A percentile compares a stretch with the other conserved stretches of the same genome.
phyloP scores from a whole-genome alignment of 2,329 filamentous ascomycete genomes.

The Ophiosphaerella herpotricha region DNA sequence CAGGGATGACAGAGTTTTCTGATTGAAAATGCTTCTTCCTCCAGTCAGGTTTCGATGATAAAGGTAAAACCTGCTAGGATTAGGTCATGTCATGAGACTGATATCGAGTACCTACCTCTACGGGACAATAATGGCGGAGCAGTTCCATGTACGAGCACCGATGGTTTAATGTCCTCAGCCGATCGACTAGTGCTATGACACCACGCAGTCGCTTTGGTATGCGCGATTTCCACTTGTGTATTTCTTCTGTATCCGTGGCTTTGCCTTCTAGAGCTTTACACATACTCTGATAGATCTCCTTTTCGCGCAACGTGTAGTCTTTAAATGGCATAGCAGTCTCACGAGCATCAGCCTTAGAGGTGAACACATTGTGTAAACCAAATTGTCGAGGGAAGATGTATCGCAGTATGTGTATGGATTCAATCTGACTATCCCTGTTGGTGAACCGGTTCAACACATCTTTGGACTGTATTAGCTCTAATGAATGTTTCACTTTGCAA shows the following conservation, averaged over 20 bases:
- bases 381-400: conserved; percentile 95
- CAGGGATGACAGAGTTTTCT: not conserved
- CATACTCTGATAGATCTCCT: conserved; percentile 66
- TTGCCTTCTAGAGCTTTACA: conserved; percentile 21
- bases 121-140: conserved; percentile 81
- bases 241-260: conserved; percentile 18
- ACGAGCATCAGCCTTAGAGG: conserved; percentile 64
- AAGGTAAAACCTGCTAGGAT: conserved; percentile 26
- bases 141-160: conserved; percentile 81
- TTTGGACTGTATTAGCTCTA: conserved; percentile 45
- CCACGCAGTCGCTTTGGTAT: conserved; percentile 73
- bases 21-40: conserved; percentile 28
- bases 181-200: conserved; percentile 62
- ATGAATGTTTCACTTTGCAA: conserved; percentile 3
- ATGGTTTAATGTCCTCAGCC: conserved; percentile 71
- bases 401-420: conserved; percentile 77
- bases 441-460: conserved; percentile 79
- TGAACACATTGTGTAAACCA: conserved; percentile 89
- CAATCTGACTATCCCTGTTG: conserved; percentile 51
- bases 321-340: conserved; percentile 76
- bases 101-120: conserved; percentile 23
- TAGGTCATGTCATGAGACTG: conserved; percentile 7
- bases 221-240: conserved; percentile 42
- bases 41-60: conserved; percentile 33
- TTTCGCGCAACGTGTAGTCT: conserved; percentile 84